phyloP scores from a whole-genome alignment of 495 filamentous ascomycete species.

The Podospora conica region DNA sequence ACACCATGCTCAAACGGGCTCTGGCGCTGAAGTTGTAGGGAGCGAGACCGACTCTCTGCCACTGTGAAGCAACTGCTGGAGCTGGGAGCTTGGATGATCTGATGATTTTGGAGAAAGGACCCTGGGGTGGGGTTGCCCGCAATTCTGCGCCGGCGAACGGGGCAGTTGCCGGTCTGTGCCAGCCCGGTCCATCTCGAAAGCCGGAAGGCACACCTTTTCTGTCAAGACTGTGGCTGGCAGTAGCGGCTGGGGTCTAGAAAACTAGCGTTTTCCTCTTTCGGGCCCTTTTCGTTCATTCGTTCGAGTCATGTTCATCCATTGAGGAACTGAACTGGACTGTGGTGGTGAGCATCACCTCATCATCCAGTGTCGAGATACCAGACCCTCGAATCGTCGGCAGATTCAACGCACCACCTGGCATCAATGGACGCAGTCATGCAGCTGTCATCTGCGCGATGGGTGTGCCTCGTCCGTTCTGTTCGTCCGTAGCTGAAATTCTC shows the following conservation, averaged over 20 bases:
- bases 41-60: too few relatives aligned
- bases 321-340: too few relatives aligned
- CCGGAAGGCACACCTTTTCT: not conserved
- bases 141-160: not conserved
- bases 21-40: too few relatives aligned
- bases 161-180: not conserved
- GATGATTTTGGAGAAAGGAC: not conserved
- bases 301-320: too few relatives aligned
- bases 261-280: not conserved
- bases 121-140: not conserved
- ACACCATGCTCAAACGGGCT: not conserved
- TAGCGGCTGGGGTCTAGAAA: too few relatives aligned
- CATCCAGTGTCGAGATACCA: not conserved
- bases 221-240: too few relatives aligned
- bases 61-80: too few relatives aligned
- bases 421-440: not conserved
- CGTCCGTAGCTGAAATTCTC: not conserved
- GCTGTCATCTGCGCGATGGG: not conserved
- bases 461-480: not conserved
- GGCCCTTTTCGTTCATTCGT: not conserved
- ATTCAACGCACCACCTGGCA: not conserved
- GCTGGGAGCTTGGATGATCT: not conserved
- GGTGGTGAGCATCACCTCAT: too few relatives aligned
- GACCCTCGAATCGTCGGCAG: not conserved
- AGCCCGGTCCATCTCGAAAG: not conserved